These are phyloP conservation scores for Phytophthora palmivora DNA, from an alignment of 352 stramenopile genomes.

Conservation along the genomic window DNA sequence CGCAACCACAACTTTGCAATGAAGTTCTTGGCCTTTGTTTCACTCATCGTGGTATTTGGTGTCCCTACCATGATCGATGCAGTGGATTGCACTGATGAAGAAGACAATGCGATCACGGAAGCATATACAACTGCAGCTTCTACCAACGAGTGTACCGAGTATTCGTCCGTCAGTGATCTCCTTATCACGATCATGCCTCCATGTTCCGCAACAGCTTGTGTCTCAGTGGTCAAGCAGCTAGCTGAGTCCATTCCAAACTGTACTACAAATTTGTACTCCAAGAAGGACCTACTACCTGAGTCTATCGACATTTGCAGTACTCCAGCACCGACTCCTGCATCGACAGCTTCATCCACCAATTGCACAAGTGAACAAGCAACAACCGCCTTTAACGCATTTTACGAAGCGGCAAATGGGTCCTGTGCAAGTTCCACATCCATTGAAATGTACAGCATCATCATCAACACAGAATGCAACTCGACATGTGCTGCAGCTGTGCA, in stretches of 20 bases:
- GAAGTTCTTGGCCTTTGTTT: background rate
- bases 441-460: conserved; percentile 34
- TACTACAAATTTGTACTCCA: conserved; percentile 12
- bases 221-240: conserved; percentile 18
- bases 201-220: conserved; percentile 28
- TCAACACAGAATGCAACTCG: conserved; percentile 41
- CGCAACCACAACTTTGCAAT: background rate
- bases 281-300: conserved; percentile 15
- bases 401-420: conserved; percentile 8
- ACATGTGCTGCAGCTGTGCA: conserved; percentile 28
- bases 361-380: conserved; percentile 19
- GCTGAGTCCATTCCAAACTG: conserved; percentile 29
- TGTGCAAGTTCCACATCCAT: conserved; percentile 29
- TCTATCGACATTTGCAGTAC: conserved; percentile 29
- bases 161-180: conserved; percentile 17
- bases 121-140: conserved; percentile 13
- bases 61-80: background rate
- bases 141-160: conserved; percentile 17
- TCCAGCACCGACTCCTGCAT: conserved; percentile 19
- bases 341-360: conserved; percentile 28
- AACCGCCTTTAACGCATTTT: conserved; percentile 20
- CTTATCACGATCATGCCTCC: conserved; percentile 29
- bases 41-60: background rate
- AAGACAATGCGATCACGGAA: conserved; percentile 19
- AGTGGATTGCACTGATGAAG: conserved; percentile 17